Conservation (phyloP, 345 rosid genomes). For the Nephelium lappaceum region DNA sequence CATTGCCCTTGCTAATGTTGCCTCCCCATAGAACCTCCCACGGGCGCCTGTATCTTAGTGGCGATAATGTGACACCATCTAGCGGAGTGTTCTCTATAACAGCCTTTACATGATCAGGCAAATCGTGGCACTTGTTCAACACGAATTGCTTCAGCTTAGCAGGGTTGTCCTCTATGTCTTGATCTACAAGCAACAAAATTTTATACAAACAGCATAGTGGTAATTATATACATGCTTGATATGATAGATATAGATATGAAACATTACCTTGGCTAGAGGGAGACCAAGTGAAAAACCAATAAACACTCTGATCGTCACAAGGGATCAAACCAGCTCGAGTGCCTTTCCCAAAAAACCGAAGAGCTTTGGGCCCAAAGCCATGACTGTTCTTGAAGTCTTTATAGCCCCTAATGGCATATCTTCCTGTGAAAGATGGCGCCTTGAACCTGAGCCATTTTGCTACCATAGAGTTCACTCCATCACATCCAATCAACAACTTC, state of each 20-base stretch:
- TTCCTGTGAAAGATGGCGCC: conserved; percentile 36
- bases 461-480: conserved; percentile 69
- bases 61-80: conserved; percentile 34
- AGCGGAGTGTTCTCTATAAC: conserved; percentile 44
- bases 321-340: conserved; percentile 37
- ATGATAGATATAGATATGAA: not conserved
- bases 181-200: conserved; percentile 15
- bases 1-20: conserved; percentile 58
- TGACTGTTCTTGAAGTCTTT: conserved; percentile 42
- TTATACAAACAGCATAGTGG: not conserved
- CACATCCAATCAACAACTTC: conserved; percentile 71
- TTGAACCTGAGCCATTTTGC: conserved; percentile 68
- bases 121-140: conserved; percentile 39
- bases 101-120: conserved; percentile 36
- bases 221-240: not conserved
- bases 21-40: conserved; percentile 63
- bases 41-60: conserved; percentile 46
- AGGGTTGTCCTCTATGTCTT: conserved; percentile 33
- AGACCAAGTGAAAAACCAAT: conserved; percentile 39
- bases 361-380: conserved; percentile 25
- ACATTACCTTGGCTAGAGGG: conserved; percentile 34
- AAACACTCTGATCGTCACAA: conserved; percentile 35
- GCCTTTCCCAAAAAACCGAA: conserved; percentile 41
- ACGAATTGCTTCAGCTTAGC: conserved; percentile 46
- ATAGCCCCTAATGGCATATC: conserved; percentile 51